phyloP scores from a whole-genome alignment of 2,329 filamentous ascomycete genomes.

The Xylaria sp. region DNA sequence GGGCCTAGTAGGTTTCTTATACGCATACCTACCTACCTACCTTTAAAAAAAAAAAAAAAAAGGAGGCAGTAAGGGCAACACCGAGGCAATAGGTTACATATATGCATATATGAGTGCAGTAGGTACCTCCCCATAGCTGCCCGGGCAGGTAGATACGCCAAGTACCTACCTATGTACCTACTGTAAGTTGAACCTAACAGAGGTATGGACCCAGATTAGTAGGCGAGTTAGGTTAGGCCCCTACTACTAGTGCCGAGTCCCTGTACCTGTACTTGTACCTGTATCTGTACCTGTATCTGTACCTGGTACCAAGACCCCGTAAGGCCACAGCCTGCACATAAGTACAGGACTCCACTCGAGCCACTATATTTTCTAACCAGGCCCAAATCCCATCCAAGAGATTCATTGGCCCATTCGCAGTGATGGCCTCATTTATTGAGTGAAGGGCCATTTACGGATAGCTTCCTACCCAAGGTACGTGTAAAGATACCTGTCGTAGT shows the following conservation, averaged over 20 bases:
- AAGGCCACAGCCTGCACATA: not conserved
- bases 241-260: not conserved
- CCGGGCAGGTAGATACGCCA: no score
- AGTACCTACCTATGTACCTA: no score
- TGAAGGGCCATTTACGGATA: not conserved
- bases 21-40: no score
- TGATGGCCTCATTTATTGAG: not conserved
- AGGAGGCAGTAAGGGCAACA: no score
- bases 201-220: no score
- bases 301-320: not conserved
- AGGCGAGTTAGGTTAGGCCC: not conserved
- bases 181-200: no score
- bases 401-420: constrained; percentile 11
- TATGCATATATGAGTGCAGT: no score
- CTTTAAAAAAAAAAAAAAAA: no score
- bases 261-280: not conserved
- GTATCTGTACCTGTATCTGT: no score
- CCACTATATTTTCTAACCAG: constrained; percentile 4
- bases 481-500: not conserved
- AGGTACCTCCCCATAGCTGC: no score
- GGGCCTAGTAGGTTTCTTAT: no score
- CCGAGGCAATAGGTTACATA: no score
- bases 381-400: not conserved
- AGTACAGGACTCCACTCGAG: not conserved
- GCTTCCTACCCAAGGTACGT: not conserved